A percentile compares a stretch with the other conserved stretches of the same genome.
Conservation (phyloP, 768 basidiomycete species). For the Boletus pseudopeckii region DNA sequence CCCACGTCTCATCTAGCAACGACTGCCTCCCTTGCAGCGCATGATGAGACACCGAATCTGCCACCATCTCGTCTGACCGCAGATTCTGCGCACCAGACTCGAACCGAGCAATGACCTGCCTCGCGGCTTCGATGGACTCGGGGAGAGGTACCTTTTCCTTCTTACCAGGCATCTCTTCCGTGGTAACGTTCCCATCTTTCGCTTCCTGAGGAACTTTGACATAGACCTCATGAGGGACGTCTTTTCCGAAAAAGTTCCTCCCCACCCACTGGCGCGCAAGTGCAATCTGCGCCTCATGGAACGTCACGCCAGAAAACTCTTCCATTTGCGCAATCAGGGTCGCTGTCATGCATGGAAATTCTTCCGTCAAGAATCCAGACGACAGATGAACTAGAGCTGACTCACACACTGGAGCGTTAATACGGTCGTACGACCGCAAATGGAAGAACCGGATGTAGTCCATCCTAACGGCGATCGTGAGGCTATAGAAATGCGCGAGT, state of each 20-base stretch:
- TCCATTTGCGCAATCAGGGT: conserved; percentile 69
- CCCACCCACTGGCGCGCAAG: conserved; percentile 75
- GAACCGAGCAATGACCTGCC: conserved; percentile 64
- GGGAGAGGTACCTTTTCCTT: conserved; percentile 69
- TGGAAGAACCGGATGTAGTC: conserved; percentile 93
- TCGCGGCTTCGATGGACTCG: conserved; percentile 60
- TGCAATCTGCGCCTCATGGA: conserved; percentile 84
- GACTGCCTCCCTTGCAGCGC: conserved; percentile 59
- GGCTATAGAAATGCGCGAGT: neutral
- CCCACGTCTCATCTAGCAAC: conserved; percentile 78
- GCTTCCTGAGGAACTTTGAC: conserved; percentile 55
- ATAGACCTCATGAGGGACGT: conserved; percentile 48
- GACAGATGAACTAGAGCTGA: neutral
- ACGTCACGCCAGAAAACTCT: conserved; percentile 68
- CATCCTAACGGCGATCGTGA: conserved; percentile 39
- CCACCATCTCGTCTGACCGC: conserved; percentile 58
- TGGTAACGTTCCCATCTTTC: conserved; percentile 44
- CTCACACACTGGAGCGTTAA: conserved; percentile 71
- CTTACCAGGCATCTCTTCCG: conserved; percentile 51
- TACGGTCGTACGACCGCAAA: conserved; percentile 85
- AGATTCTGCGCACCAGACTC: conserved; percentile 58
- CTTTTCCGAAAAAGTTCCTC: conserved; percentile 34
- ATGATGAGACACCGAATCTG: conserved; percentile 82
- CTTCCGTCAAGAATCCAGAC: conserved; percentile 24
- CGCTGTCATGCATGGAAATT: conserved; percentile 18